These are phyloP conservation scores for Aspergillus nanangensis DNA, from an alignment of 495 filamentous ascomycete genomes.

Conservation along the genomic window DNA sequence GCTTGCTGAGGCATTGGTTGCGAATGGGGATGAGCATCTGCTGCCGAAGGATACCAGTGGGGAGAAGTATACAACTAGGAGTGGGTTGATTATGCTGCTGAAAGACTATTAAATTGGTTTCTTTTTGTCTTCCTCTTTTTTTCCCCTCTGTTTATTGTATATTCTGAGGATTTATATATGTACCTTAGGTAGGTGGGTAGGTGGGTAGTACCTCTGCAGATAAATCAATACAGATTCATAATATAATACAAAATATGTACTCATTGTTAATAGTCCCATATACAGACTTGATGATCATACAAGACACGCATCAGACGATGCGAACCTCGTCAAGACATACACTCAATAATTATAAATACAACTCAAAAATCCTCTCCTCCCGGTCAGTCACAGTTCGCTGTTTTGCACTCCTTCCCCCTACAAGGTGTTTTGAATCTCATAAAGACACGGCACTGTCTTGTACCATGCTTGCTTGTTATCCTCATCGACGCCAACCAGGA, in stretches of 20 bases:
- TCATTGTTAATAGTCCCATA: no score
- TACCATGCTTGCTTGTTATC: no score
- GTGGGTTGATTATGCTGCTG: slow-evolving; percentile 20
- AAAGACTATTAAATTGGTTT: no score
- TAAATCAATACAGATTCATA: no score
- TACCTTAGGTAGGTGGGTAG: no score
- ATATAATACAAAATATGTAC: neutral
- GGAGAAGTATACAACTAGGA: slow-evolving; percentile 17
- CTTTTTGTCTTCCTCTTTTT: no score
- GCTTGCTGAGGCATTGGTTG: slow-evolving; percentile 25
- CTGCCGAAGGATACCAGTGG: slow-evolving; percentile 21
- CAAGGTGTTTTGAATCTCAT: no score
- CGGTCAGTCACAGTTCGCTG: neutral
- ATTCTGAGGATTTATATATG: no score
- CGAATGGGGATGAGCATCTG: slow-evolving; percentile 30
- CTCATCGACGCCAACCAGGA: neutral
- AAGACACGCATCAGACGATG: neutral
- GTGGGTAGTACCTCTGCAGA: no score
- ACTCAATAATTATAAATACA: neutral
- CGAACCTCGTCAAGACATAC: neutral
- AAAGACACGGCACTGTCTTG: no score
- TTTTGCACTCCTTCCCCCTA: no score
- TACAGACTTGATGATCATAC: neutral
- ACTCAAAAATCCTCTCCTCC: neutral
- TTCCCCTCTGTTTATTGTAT: no score